Base-by-base conservation (phyloP, 768 basidiomycete genomes). In the Mycena latifolia region DNA sequence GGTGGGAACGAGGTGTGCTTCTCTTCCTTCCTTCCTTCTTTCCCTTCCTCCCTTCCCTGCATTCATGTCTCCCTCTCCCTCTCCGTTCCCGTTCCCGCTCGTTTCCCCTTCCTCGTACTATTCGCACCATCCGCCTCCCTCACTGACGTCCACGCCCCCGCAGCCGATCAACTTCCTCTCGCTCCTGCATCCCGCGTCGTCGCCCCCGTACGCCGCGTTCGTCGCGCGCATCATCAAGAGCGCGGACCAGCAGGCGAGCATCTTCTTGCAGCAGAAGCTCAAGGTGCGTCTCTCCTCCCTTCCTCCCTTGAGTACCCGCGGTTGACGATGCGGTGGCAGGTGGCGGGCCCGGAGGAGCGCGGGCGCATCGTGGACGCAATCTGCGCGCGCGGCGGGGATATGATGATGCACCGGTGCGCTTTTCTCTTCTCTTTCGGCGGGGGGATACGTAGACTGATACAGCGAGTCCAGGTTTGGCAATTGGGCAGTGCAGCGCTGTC, bases 151-250 rank as follows among this genome's bases (percentile, higher is more conserved):
- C 41, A 45, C 57, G 48, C 56, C 18, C 53, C n/a, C 55, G 61
- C 67, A 95, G 93, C 93, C 94, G 18, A 94, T 95, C 81, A 95
- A 95, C 77, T 95, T 95, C 76, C 84, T 95, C 57, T 92, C 92
- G 17, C 82, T 95, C 55, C 84, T 95, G 54, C 93, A 94, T 71
- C 94, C 94, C 0, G 92, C 93, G 0, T 92, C 93, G 0, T 89
- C 90, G 29, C 94, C 94, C 17, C 93, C 93, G 2, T 95, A 95
- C 73, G 86, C 87, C 57, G 81, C 92, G 59, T 94, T 95, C 71
- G 93, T 95, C 15, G 81, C 88, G 20, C 90, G 94, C 27, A 95
- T 95, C 70, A 92, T 94, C 83, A 94, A 92, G 79, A 91, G 89
- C 2, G 94, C 93, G 6, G 94, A 95, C 73, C 94, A 95, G 74